These are phyloP conservation scores for Pestalotiopsis sp. DNA, from an alignment of 2,329 filamentous ascomycete species.

Conservation along the genomic window DNA sequence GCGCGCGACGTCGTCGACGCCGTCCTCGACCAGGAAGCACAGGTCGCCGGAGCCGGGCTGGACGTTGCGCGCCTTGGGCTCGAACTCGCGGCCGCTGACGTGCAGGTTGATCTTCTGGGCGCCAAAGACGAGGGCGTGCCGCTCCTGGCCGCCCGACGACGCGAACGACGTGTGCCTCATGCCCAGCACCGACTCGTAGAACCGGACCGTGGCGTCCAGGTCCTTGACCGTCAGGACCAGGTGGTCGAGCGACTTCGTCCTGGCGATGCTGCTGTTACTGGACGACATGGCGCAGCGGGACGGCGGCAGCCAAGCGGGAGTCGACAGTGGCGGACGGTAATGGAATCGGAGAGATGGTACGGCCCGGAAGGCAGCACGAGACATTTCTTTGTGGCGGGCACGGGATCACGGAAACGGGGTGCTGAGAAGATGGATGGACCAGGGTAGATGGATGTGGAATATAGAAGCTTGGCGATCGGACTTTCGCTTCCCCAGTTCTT, in stretches of 20 bases:
- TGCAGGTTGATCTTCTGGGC: slow-evolving; percentile 65
- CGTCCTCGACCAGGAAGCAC: slow-evolving; percentile 58
- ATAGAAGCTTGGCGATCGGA: no score
- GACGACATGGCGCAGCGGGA: not conserved
- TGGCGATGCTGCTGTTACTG: slow-evolving; percentile 11
- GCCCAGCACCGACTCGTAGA: slow-evolving; percentile 58
- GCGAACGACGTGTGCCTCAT: slow-evolving; percentile 58
- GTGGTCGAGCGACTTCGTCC: slow-evolving; percentile 56
- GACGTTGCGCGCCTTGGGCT: slow-evolving; percentile 57
- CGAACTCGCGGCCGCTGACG: slow-evolving; percentile 58
- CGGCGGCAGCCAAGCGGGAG: not conserved
- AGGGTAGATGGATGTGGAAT: no score
- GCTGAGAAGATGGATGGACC: no score
- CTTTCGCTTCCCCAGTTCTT: no score
- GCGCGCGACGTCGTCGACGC: slow-evolving; percentile 48
- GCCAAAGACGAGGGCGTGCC: slow-evolving; percentile 60
- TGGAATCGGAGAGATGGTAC: not conserved
- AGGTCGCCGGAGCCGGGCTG: slow-evolving; percentile 61
- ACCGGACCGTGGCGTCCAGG: slow-evolving; percentile 50
- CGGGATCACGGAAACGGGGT: no score
- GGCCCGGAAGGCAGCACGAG: no score
- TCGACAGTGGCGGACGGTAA: not conserved
- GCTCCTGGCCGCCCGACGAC: slow-evolving; percentile 36
- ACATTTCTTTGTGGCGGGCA: no score
- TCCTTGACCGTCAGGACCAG: slow-evolving; percentile 60